Evolutionary conservation across 78 protist genomes (phyloP), one percentile per base, ranked within the genome.

Genomic region (Fonticula alba): DNA sequence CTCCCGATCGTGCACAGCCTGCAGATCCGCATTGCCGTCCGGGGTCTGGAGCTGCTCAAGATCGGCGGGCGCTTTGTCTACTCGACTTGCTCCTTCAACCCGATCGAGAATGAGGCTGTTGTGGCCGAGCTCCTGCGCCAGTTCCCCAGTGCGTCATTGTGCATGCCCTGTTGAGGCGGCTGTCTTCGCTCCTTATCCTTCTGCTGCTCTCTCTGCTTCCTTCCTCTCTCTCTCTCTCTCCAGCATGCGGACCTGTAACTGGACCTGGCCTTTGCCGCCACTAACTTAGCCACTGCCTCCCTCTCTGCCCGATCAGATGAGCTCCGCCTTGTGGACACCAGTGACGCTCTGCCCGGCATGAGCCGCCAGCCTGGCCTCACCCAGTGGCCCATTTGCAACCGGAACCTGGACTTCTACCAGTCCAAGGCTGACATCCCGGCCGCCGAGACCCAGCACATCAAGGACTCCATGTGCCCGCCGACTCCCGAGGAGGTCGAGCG

Each of bases 91-190:
- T 82, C 94, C 17, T 43, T 94, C 64, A 84, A 85, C 51, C 99
- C 99, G 0, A 19, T 89, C 33, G 99, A 96, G 55, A 74, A 96
- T 62, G 99, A 96, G 69, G 94, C 98, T 0, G 98, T 94, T 29
- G 80, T 94, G 32, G 83, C 88, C 0, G 77, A 61, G 7, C 17
- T 88, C 7, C 64, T 95, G 37, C 40, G 68, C 11, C 38, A 69
- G 29, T 38, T 53, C 0, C 40, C 22, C 11, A 84, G 86, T 56
- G 47, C 20, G 63, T 36, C 49, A n/a, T n/a, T n/a, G n/a, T n/a
- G n/a, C n/a, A n/a, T n/a, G n/a, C 49, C 49, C 49, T 15, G 13
- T 43, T 2, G n/a, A 14, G 53, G n/a, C 17, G 53, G 53, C 17
- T 22, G n/a, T 3, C 17, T 3, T 2, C 31, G 53, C 17, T 43